phyloP scores from a whole-genome alignment of 257 asterid genomes.

The Dorcoceras hygrometricum region DNA sequence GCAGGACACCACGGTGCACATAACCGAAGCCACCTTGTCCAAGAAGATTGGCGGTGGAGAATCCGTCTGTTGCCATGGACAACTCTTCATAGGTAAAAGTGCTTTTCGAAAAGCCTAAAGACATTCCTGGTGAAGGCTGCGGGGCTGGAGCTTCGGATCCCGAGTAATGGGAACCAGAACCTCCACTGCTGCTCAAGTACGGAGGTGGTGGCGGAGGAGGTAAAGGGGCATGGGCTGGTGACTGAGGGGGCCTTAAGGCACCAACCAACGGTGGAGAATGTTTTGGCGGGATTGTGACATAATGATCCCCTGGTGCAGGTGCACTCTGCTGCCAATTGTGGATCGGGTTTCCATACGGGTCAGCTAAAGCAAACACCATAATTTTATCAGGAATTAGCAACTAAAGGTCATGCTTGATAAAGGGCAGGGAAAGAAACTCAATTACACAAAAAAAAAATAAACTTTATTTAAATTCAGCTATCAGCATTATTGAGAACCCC shows the following conservation, averaged over 20 bases:
- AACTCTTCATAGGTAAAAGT: slow-evolving; percentile 76
- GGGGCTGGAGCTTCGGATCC: slow-evolving; percentile 52
- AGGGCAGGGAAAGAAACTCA: not conserved
- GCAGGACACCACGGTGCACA: slow-evolving; percentile 83
- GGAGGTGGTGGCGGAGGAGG: slow-evolving; percentile 49
- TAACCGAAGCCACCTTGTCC: slow-evolving; percentile 99
- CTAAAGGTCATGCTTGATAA: not conserved
- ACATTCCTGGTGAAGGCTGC: slow-evolving; percentile 62
- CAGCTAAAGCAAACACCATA: slow-evolving; percentile 37
- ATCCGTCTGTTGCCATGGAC: slow-evolving; percentile 87
- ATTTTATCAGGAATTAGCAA: slow-evolving; percentile 4
- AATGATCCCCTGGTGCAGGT: slow-evolving; percentile 47
- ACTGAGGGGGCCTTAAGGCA: slow-evolving; percentile 53
- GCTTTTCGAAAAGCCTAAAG: slow-evolving; percentile 64
- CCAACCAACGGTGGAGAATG: slow-evolving; percentile 51
- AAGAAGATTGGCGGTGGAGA: slow-evolving; percentile 80
- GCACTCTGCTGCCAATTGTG: slow-evolving; percentile 65
- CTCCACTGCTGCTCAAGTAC: slow-evolving; percentile 66
- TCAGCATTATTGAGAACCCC: not conserved
- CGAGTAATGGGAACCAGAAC: slow-evolving; percentile 72
- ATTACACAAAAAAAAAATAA: not conserved
- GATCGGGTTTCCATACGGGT: slow-evolving; percentile 49
- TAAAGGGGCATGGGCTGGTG: slow-evolving; percentile 38
- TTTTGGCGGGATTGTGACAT: slow-evolving; percentile 49
- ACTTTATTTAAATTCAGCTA: not conserved